Evolutionary conservation across 495 filamentous ascomycete genomes (phyloP).

Genomic region (Trichoderma orchidacearum): DNA sequence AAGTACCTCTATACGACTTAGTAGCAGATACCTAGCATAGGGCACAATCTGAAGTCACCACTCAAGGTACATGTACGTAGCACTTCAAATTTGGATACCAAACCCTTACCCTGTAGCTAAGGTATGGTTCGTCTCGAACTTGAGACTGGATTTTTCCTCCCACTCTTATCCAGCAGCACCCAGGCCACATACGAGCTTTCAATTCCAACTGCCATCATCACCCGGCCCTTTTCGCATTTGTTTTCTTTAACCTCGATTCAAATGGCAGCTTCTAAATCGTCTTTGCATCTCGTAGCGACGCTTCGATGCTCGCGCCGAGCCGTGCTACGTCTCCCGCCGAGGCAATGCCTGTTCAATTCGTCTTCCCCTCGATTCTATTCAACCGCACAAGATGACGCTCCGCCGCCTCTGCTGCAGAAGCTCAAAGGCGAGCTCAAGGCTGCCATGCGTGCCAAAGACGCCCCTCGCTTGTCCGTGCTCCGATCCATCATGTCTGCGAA

Average conservation of each 20-base stretch:
- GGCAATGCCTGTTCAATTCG: background rate
- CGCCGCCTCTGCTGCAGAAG: constrained; percentile 24
- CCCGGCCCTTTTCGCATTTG: no score
- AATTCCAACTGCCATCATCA: no score
- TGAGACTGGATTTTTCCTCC: no score
- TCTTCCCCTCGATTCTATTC: constrained; percentile 19
- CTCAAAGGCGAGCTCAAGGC: constrained; percentile 43
- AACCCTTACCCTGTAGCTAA: background rate
- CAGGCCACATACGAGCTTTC: no score
- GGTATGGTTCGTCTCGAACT: background rate
- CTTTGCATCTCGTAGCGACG: background rate
- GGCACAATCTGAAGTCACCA: no score
- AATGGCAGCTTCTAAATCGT: background rate
- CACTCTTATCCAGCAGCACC: no score
- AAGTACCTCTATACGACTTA: no score
- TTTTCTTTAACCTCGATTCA: background rate
- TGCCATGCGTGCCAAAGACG: constrained; percentile 46
- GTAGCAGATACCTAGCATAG: no score
- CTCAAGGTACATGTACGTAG: no score
- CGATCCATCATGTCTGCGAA: constrained; percentile 37
- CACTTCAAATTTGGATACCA: no score
- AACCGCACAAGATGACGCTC: constrained; percentile 9
- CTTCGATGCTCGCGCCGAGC: background rate
- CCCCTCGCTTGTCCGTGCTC: constrained; percentile 37
- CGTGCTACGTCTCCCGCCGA: background rate